Conservation (phyloP, 345 rosid genomes). For the Eucalyptus pauciflora region DNA sequence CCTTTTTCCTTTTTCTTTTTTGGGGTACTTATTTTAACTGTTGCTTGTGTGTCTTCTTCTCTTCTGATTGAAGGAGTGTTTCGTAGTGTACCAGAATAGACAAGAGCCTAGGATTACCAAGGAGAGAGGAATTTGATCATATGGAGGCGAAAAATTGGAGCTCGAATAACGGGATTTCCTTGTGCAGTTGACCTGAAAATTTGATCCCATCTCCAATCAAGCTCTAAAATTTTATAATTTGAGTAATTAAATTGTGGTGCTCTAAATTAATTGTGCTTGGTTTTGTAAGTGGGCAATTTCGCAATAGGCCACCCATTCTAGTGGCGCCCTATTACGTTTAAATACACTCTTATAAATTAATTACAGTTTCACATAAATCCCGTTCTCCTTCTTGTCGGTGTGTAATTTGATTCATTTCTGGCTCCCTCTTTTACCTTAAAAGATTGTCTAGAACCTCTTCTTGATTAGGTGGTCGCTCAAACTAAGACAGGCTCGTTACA, state of each 20-base stretch:
- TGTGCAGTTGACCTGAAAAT: background rate
- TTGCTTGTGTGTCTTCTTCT: background rate
- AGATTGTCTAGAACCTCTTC: background rate
- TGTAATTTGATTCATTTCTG: too few relatives aligned
- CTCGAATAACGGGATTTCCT: too few relatives aligned
- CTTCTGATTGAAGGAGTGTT: background rate
- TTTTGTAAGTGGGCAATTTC: background rate
- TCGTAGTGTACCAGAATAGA: background rate
- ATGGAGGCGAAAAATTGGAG: too few relatives aligned
- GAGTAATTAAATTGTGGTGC: background rate
- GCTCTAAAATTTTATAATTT: too few relatives aligned
- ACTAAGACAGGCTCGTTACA: too few relatives aligned
- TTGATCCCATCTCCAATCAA: too few relatives aligned
- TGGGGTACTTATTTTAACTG: background rate
- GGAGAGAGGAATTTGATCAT: background rate
- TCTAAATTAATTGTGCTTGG: too few relatives aligned
- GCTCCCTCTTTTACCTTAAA: too few relatives aligned
- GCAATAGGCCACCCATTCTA: fast-evolving
- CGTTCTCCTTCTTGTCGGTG: fast-evolving
- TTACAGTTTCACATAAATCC: too few relatives aligned
- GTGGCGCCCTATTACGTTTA: background rate
- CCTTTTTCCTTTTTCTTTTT: background rate
- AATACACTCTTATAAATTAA: too few relatives aligned
- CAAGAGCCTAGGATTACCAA: background rate
- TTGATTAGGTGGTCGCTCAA: background rate